Conservation (phyloP, 768 basidiomycete genomes). For the Amanita pseudoporphyria region DNA sequence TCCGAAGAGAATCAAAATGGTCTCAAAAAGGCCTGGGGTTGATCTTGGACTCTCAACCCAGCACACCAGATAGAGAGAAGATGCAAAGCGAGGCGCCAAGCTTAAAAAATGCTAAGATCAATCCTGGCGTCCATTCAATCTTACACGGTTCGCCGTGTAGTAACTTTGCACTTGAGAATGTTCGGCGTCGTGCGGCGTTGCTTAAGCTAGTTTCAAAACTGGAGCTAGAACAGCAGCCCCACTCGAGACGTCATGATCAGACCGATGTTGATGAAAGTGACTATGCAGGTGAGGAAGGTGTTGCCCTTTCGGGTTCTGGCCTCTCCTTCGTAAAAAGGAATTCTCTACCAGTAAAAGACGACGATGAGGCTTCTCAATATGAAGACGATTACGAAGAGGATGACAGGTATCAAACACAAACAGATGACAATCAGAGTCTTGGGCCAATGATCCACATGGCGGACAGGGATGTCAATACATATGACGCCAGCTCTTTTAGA, state of each 20-base stretch:
- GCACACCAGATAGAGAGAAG: neutral
- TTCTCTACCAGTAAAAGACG: neutral
- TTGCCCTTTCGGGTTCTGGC: constrained; percentile 25
- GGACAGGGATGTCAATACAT: neutral
- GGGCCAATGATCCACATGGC: neutral
- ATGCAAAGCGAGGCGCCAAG: neutral
- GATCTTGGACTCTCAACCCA: constrained; percentile 10
- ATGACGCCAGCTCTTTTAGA: neutral
- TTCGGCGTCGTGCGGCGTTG: constrained; percentile 25
- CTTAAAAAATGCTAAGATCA: neutral
- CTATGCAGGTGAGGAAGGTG: constrained; percentile 23
- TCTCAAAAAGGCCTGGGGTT: constrained; percentile 15
- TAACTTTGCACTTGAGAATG: constrained; percentile 15
- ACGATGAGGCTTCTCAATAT: constrained; percentile 11
- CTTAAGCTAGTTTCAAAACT: constrained; percentile 27
- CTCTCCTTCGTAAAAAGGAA: neutral
- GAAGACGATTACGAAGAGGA: constrained; percentile 23
- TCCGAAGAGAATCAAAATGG: neutral
- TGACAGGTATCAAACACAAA: neutral
- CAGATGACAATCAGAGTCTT: neutral
- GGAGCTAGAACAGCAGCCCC: constrained; percentile 5
- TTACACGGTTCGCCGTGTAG: neutral
- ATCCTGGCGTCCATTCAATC: neutral
- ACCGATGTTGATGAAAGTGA: constrained; percentile 20
- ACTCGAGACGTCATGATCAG: constrained; percentile 1